phyloP scores from a whole-genome alignment of 139 green algal species.

The Chlamydomonas incerta region DNA sequence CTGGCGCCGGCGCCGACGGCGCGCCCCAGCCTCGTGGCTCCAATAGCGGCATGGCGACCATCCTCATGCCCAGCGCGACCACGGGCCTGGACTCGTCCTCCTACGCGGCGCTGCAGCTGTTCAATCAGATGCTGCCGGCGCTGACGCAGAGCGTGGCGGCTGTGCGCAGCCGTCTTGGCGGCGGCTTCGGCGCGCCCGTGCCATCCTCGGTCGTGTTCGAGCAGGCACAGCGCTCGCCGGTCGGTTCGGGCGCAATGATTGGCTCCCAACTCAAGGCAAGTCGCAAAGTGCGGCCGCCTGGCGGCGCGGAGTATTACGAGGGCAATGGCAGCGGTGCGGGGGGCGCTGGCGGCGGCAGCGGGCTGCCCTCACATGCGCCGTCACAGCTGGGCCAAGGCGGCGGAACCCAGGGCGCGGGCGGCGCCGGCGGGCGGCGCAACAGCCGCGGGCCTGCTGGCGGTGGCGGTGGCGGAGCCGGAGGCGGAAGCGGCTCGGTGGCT shows the following conservation, averaged over 20 bases:
- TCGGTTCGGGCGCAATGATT: background rate
- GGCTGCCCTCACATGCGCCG: too few species aligned
- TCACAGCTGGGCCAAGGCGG: too few species aligned
- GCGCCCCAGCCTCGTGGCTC: too few species aligned
- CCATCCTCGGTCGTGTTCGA: background rate
- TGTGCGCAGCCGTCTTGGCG: background rate
- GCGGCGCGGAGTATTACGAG: too few species aligned
- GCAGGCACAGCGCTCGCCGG: background rate
- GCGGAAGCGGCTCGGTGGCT: background rate
- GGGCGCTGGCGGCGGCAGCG: too few species aligned
- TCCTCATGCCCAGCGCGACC: too few species aligned
- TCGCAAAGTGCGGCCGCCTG: background rate
- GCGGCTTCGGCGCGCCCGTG: background rate
- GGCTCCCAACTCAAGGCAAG: background rate
- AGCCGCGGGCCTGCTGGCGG: too few species aligned
- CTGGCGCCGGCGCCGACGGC: background rate
- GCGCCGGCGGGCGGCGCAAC: too few species aligned
- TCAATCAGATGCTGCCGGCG: conserved; percentile 8
- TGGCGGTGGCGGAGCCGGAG: too few species aligned
- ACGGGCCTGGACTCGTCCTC: background rate
- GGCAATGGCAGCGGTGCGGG: background rate
- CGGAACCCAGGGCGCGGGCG: too few species aligned
- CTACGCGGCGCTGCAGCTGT: background rate
- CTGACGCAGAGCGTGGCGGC: background rate
- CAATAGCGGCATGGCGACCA: too few species aligned